Base-by-base conservation (phyloP, 1,284 basidiomycete genomes). In the Cutaneotrichosporon arboriforme region DNA sequence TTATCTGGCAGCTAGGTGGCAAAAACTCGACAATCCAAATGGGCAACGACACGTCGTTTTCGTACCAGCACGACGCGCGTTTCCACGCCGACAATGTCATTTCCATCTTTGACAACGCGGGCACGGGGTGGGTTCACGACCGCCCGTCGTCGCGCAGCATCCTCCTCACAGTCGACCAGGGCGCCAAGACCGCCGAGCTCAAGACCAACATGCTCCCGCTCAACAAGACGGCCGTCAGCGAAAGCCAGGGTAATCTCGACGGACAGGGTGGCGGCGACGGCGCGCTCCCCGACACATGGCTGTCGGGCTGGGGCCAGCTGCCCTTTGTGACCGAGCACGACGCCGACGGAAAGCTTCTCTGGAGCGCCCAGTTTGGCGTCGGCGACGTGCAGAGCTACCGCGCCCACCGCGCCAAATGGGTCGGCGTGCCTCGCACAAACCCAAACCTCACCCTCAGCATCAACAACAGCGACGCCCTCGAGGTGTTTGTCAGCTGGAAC, bases 61-160 rank as follows among this genome's bases (percentile, higher is more conserved):
- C 51, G 44, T 72, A 49, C 40, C 64, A 69, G 52, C 68, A 72
- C 52, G 56, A 72, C 55, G 67, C 64, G 17, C 46, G 66, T 37
- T 69, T 61, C 58, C 49, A 33, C n/a, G 44, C 37, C 35, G 57
- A 58, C 44, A 59, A 40, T 14, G 46, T 49, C 22, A 54, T 64
- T 39, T 55, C 44, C 12, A 43, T 72, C 9, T 74, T 72, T 40
- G 67, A 72, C 58, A 74, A 74, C 52, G 68, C 58, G 21, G 67
- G 60, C 1, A 57, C 58, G 0, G 39, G 43, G 1, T 64, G 61
- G 60, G 58, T 58, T 8, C 18, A 36, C 10, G 51, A 60, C 45
- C 60, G 46, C 13, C 41, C 44, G 0, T 31, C 47, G 13, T 60
- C 70, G 8, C 59, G 68, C 13, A 69, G 66, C 1, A 17, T 74